phyloP scores from a whole-genome alignment of 345 rosid species.

The Moringa oleifera region DNA sequence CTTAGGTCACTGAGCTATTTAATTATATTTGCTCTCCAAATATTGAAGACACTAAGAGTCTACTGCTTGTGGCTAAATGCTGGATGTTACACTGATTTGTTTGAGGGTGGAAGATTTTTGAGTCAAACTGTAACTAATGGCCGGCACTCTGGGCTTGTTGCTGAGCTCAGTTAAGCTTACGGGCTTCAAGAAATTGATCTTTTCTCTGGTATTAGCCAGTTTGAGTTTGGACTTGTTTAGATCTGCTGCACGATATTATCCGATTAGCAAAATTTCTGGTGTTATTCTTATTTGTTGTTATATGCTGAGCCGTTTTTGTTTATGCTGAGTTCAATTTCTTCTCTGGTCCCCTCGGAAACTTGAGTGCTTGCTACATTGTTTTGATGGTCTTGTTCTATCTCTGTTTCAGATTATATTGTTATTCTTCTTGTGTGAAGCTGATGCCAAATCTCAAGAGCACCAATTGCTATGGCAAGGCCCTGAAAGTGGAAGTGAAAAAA shows the following conservation, averaged over 20 bases:
- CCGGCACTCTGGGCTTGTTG: constrained; percentile 4
- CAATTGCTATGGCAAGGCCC: constrained; percentile 30
- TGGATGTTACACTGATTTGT: background rate
- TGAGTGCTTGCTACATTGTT: background rate
- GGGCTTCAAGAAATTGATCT: constrained; percentile 7
- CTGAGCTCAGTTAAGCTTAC: constrained; percentile 15
- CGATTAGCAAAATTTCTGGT: background rate
- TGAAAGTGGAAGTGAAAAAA: constrained; percentile 36
- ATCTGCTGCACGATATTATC: constrained; percentile 7
- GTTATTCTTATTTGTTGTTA: background rate
- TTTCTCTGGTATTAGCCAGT: constrained; percentile 13
- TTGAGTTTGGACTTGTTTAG: constrained; percentile 13
- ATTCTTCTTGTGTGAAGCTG: constrained; percentile 42
- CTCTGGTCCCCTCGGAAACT: constrained; percentile 8
- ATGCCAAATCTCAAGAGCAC: constrained; percentile 31
- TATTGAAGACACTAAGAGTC: background rate
- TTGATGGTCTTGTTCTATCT: background rate
- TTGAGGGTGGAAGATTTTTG: background rate
- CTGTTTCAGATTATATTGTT: constrained; percentile 56
- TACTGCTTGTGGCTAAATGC: background rate
- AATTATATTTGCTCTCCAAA: too few species aligned
- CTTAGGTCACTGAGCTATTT: background rate
- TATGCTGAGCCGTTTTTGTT: background rate
- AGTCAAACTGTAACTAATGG: background rate
- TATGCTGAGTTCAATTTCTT: background rate